Conservation (phyloP, 306 rosid species). For the Herpetospermum pedunculosum region DNA sequence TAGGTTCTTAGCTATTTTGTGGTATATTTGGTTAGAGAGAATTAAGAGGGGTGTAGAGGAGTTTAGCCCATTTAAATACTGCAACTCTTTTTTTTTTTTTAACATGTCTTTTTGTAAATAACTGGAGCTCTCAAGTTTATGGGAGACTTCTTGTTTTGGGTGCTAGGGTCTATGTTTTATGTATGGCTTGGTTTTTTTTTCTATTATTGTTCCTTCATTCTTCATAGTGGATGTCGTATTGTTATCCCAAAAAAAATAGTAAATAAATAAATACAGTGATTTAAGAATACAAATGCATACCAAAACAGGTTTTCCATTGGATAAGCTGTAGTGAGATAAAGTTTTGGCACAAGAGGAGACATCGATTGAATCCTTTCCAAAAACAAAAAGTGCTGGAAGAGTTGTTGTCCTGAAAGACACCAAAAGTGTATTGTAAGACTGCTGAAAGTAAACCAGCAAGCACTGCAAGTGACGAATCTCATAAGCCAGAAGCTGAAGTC, state of each 20-base stretch:
- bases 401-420: constrained; percentile 49
- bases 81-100: too few species aligned
- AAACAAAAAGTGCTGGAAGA: constrained; percentile 65
- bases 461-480: neutral
- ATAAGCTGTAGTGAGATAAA: constrained; percentile 24
- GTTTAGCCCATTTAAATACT: too few species aligned
- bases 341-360: constrained; percentile 34
- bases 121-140: neutral
- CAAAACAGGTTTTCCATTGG: constrained; percentile 41
- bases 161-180: neutral
- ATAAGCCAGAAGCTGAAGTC: neutral
- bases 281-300: constrained; percentile 19
- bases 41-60: too few species aligned
- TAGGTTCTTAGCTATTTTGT: too few species aligned
- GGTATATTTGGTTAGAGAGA: too few species aligned
- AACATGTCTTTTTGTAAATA: neutral
- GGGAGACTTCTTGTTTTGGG: neutral
- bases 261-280: neutral
- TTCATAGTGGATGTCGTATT: neutral
- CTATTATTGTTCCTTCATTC: neutral
- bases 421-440: neutral
- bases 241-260: neutral
- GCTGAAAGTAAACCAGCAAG: neutral
- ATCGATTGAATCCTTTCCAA: constrained; percentile 61
- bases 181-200: neutral